Evolutionary conservation across 345 rosid species (phyloP), one percentile per base, ranked within the genome.

Genomic region (Ailanthus altissimus): DNA sequence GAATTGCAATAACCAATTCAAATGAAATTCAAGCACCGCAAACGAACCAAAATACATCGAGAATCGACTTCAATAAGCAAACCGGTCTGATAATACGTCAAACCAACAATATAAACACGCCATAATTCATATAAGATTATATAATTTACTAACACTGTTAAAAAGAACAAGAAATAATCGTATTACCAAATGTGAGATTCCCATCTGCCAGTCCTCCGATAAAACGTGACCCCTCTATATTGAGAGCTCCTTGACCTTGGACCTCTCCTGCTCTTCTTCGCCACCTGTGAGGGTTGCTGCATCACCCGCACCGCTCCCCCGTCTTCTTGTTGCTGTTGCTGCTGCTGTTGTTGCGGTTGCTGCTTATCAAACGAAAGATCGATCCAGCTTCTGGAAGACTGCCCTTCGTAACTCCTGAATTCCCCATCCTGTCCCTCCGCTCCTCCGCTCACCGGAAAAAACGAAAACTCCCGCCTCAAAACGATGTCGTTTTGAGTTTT

Each of bases 231-330:
- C 16, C 99, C 99, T 80, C 99, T 83, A 62, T 91, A 95, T 83
- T 93, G 98, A 12, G 99, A 95, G 81, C 99, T 95, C 76, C 92
- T 87, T n/a, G 99, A 95, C 85, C 98, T 87, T 14, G 99, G 99
- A 23, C 99, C 99, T 73, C 99, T 81, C 84, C 99, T 81, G 73
- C 97, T 91, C 83, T 90, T 95, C 86, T 93, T 95, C 82, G 70
- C 90, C 82, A 70, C 84, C 83, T 74, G 93, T 51, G 84, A 77
- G 65, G 86, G 74, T 66, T 78, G 84, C 70, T 76, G 89, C 76
- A 80, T 45, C 80, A 60, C 82, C 77, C 82, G 81, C 86, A 80
- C 86, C 75, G 81, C 84, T 62, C 57, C 82, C 32, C 50, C 83
- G 47, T 84, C 81, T 60, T 62, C 40, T 42, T 80, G 54, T 15